Evolutionary conservation across 352 stramenopile genomes (phyloP), one percentile per base, ranked within the genome.

Genomic region (Phytopythium aichiense): DNA sequence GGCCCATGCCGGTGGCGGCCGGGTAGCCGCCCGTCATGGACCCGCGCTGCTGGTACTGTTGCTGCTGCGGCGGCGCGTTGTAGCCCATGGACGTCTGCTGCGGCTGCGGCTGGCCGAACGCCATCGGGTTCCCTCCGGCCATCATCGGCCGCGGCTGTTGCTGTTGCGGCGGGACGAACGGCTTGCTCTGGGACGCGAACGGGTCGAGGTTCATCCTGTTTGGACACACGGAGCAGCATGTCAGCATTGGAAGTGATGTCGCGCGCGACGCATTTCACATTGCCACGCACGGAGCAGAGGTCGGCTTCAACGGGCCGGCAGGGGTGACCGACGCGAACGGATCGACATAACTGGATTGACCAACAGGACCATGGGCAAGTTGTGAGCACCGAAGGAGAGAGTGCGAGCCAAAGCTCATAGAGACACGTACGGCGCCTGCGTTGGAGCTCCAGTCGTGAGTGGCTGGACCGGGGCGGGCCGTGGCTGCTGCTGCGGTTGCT

Each of bases 321-420:
- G 83, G 71, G 28, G 69, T 46, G 40, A 81, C 73, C 28, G 61
- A 68, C 45, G 79, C 83, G 40, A 92, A 90, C 20, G 83, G 79
- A 62, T 92, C 79, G 15, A 88, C 74, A 51, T 84, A 88, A 30
- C 68, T 75, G 16, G n/a, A 40, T 11, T 6, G n/a, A 35, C 16
- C 31, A 16, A 11, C 9, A 35, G 23, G 20, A 12, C 3, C 11
- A 28, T 9, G 11, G 35, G 48, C 1, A 31, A 20, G 11, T 11
- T n/a, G 25, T 38, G 11, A 22, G 33, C 5, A 28, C 28, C 20
- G 28, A 43, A 12, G 23, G 5, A 18, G 18, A 0, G 16, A 40
- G 56, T 45, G 48, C 54, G 68, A 7, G 35, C 35, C 18, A 56
- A 31, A 9, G 1, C 9, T 13, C 57, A 63, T 18, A 48, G n/a